Conservation (phyloP, 2,329 filamentous ascomycete species). For the Orbilia oligospora region DNA sequence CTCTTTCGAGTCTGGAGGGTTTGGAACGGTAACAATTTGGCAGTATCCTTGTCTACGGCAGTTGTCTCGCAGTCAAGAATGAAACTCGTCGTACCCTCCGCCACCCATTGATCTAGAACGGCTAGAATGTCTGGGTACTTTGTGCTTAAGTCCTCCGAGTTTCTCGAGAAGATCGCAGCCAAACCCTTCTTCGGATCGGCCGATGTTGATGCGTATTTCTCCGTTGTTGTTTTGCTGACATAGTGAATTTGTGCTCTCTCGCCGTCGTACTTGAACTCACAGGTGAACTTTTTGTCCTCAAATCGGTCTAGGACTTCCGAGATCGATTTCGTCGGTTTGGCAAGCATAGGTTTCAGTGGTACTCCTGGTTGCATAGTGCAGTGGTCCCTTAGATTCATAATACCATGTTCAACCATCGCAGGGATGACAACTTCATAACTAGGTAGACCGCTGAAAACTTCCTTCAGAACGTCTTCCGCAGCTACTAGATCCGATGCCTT, state of each 20-base stretch:
- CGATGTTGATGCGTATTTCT: constrained; percentile 76
- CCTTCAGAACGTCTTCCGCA: constrained; percentile 88
- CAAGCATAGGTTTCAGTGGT: constrained; percentile 97
- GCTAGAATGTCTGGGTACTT: constrained; percentile 97
- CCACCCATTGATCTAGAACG: constrained; percentile 91
- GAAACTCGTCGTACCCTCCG: constrained; percentile 89
- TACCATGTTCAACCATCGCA: constrained; percentile 86
- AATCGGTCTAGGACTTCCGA: constrained; percentile 97
- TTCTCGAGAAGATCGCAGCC: constrained; percentile 94
- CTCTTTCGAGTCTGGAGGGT: constrained; percentile 98
- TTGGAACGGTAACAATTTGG: constrained; percentile 97
- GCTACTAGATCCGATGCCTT: constrained; percentile 83
- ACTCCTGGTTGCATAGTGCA: constrained; percentile 95
- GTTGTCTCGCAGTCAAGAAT: constrained; percentile 99
- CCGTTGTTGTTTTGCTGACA: constrained; percentile 82
- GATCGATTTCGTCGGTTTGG: constrained; percentile 97
- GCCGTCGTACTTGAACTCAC: constrained; percentile 99
- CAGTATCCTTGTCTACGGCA: constrained; percentile 93
- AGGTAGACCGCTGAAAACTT: constrained; percentile 92
- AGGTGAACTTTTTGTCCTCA: constrained; percentile 94
- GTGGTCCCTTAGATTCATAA: constrained; percentile 83
- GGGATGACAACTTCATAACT: constrained; percentile 97
- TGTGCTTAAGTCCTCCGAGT: constrained; percentile 95
- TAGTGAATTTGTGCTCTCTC: constrained; percentile 99
- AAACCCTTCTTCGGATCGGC: constrained; percentile 79